Base-by-base conservation (phyloP, 257 asterid genomes). In the Salvia hispanica region DNA sequence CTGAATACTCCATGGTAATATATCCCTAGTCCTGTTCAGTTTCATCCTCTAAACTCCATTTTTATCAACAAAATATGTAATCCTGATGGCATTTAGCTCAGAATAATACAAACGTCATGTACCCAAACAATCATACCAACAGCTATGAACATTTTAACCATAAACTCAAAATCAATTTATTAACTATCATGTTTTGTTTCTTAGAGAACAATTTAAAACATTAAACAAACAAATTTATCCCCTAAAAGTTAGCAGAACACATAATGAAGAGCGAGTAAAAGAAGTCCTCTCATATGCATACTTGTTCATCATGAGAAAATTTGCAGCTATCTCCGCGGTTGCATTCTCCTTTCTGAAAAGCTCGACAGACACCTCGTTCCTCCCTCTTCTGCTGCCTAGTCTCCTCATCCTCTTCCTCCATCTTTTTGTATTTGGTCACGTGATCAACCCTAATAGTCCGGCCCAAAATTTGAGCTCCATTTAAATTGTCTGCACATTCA, bases 321-420 rank as follows among this genome's bases (percentile, higher is more conserved):
- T 80, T 93, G 87, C 99, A 93, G 56, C 88, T 74, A 61, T 84
- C 95, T 57, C 97, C 99, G 11, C 95, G 91, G 47, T 51, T 84
- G 77, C 97, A 93, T 37, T 85, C 86, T 59, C 99, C 97, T 78
- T 50, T 84, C 66, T 93, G 99, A 75, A 93, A 90, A 77, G 97
- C 96, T 66, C 95, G 95, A 67, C 99, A 93, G 3, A 93, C 88
- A 7, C 99, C 99, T 4, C 97, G 78, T 73, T 85, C 99, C 82
- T 93, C 97, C 73, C 99, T 87, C 87, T 86, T 93, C 84, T 66
- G 81, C 77, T 83, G 88, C 81, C 14, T 82, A 2, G 95, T 83
- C 82, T 93, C 99, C 70, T 90, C 97, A 43, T 93, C 97, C 84
- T 93, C 99, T 80, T 93, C 99, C 79, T 90, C 96, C 56, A 81